Evolutionary conservation across 345 rosid genomes (phyloP), one percentile per base, ranked within the genome.

Genomic region (Rhizophora mangle): DNA sequence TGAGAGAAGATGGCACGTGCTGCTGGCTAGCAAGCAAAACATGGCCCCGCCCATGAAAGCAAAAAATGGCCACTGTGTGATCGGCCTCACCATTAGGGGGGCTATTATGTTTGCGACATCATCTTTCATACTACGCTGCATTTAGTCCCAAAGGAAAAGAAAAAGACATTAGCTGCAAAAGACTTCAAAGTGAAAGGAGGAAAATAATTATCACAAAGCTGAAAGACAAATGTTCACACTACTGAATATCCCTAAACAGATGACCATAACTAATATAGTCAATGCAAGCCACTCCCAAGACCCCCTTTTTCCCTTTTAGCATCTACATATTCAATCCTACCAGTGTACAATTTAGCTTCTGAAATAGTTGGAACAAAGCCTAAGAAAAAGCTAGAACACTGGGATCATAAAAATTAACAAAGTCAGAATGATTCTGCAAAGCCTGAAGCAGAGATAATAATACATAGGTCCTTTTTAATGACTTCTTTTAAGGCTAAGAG

Each of bases 21-120:
- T 94, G 84, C 97, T 91, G 6, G 93, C 88, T 31, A 94, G 85
- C 74, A 94, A 76, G 82, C 98, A 91, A 84, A 94, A 94, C 97
- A 94, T 91, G 5, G 97, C 98, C 0, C 98, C 98, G 0, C 96
- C 95, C 78, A 91, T 5, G 84, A 94, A 94, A 47, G 87, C 89
- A 16, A 86, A 94, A 73, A 94, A 91, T 5, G 98, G 98, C 97
- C 98, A 94, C 15, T 97, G 74, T 0, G 98, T 88, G 21, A 89
- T 91, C 11, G 97, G 98, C 68, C 90, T 75, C 67, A 85, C 54
- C 82, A 85, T 74, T 24, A 88, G 71, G 16, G 98, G 93, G 55
- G 96, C 96, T 73, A 91, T 77, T 61, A 86, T 67, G 85, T 91
- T 91, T 20, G 85, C 89, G 62, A 91, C 74, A 69, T 94, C 97